Conservation (phyloP, 1,139 yeast species). For the Pichia sp. region DNA sequence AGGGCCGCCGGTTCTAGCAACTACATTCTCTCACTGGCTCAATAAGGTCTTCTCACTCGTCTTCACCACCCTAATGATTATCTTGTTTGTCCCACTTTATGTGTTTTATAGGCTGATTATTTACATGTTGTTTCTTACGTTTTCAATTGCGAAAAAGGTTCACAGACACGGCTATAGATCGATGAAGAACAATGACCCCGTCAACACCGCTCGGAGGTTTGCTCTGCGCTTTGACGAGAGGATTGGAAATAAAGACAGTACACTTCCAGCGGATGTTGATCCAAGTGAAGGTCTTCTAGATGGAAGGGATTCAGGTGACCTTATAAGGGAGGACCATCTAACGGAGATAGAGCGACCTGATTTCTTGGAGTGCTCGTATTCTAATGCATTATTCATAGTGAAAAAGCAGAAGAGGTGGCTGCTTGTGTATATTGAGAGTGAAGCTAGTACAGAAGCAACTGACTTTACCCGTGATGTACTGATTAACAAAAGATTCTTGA, state of each 20-base stretch:
- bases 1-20: background rate
- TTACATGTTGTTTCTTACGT: conserved; percentile 13
- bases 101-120: conserved; percentile 17
- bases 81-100: conserved; percentile 18
- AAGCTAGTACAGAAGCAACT: conserved; percentile 57
- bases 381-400: conserved; percentile 65
- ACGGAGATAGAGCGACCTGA: conserved; percentile 26
- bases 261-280: conserved; percentile 1
- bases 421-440: conserved; percentile 66
- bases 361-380: conserved; percentile 68
- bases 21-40: too few relatives aligned
- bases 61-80: too few relatives aligned
- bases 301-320: background rate
- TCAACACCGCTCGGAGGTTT: conserved; percentile 26
- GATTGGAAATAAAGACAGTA: conserved; percentile 20
- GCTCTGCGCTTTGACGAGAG: conserved; percentile 25
- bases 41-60: too few relatives aligned
- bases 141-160: conserved; percentile 19
- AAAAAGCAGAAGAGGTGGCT: conserved; percentile 64
- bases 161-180: conserved; percentile 18
- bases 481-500: conserved; percentile 44
- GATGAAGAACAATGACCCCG: conserved; percentile 22
- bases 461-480: conserved; percentile 52
- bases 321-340: conserved; percentile 6
- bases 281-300: background rate